A percentile compares a stretch with the other conserved stretches of the same genome.
phyloP scores from a whole-genome alignment of 495 filamentous ascomycete genomes.

The Cercophora newfieldiana region DNA sequence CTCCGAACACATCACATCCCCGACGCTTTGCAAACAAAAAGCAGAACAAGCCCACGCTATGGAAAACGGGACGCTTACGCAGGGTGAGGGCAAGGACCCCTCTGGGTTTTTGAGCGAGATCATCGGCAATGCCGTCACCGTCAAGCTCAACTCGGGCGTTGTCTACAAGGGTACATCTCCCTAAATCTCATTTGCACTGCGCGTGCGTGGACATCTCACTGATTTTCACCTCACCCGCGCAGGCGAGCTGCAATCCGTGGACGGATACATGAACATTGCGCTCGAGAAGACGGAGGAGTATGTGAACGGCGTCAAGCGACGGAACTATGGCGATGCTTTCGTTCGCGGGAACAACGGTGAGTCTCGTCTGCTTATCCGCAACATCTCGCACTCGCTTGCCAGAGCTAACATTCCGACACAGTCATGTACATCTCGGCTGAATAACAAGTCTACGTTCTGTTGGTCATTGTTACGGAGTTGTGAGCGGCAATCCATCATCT shows the following conservation, averaged over 20 bases:
- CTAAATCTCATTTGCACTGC: neutral
- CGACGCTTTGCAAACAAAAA: neutral
- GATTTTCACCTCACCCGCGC: neutral
- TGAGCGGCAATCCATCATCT: neutral
- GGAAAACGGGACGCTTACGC: constrained; percentile 68
- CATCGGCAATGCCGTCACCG: constrained; percentile 85
- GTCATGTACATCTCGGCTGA: constrained; percentile 75
- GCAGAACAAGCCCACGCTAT: constrained; percentile 40
- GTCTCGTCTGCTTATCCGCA: neutral
- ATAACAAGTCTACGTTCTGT: constrained; percentile 26
- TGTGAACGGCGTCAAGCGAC: constrained; percentile 75
- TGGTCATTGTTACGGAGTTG: neutral
- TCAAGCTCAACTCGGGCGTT: constrained; percentile 94
- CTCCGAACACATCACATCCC: neutral
- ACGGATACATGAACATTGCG: constrained; percentile 99
- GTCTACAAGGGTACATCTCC: constrained; percentile 82
- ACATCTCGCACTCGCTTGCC: neutral
- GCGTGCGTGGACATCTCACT: constrained; percentile 4
- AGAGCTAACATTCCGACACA: constrained; percentile 3
- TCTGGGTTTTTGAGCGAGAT: constrained; percentile 89
- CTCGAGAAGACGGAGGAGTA: constrained; percentile 93
- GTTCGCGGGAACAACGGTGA: constrained; percentile 94
- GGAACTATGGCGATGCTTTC: constrained; percentile 92
- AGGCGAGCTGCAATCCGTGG: constrained; percentile 97
- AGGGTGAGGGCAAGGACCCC: constrained; percentile 77